A percentile compares a stretch with the other conserved stretches of the same genome.
phyloP scores from a whole-genome alignment of 2,329 filamentous ascomycete species.

The Magnaporthiopsis rhizophila region DNA sequence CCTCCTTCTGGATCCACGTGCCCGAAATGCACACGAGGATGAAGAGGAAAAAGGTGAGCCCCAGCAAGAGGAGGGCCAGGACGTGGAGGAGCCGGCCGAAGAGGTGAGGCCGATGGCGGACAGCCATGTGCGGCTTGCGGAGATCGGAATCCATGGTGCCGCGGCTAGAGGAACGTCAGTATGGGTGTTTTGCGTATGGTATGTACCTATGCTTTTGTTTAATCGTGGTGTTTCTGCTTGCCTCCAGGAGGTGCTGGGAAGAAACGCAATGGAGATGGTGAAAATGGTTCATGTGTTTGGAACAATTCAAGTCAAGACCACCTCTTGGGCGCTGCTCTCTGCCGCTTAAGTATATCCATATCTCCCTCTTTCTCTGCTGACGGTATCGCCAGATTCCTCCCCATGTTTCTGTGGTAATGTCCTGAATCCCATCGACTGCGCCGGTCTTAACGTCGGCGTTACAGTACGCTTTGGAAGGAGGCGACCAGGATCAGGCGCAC shows the following conservation, averaged over 20 bases:
- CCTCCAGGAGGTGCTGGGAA: too few relatives aligned
- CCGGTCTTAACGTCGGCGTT: not conserved
- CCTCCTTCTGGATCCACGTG: not conserved
- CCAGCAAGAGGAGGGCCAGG: not conserved
- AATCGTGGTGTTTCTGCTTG: not conserved
- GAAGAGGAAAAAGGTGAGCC: conserved; percentile 1
- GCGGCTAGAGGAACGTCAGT: too few relatives aligned
- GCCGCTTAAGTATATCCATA: not conserved
- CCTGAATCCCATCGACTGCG: not conserved
- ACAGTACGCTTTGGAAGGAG: not conserved
- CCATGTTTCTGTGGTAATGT: not conserved
- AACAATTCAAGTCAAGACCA: not conserved
- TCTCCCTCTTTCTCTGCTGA: not conserved
- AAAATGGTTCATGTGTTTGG: not conserved
- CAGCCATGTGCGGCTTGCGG: conserved; percentile 2
- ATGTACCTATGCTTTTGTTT: too few relatives aligned
- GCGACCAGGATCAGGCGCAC: not conserved
- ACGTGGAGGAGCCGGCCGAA: conserved; percentile 2
- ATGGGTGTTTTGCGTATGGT: too few relatives aligned
- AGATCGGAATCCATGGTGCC: conserved; percentile 1
- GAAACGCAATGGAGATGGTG: not conserved
- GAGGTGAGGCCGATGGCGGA: not conserved
- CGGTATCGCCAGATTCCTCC: not conserved
- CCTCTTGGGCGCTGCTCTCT: not conserved
- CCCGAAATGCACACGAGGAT: conserved; percentile 6